Conservation (phyloP, 257 asterid species). For the Asclepias syriaca region DNA sequence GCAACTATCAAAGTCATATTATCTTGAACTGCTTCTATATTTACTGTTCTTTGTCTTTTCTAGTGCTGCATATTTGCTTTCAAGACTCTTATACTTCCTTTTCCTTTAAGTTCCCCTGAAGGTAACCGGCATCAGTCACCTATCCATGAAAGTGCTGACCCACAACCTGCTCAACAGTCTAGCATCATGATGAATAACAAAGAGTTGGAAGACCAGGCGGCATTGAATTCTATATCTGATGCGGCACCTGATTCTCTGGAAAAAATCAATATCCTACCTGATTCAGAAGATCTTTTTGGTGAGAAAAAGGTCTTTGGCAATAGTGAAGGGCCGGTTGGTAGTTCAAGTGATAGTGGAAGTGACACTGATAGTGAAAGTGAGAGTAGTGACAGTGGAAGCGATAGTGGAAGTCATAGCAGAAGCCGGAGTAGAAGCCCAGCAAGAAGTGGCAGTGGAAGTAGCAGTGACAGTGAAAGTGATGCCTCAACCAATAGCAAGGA, state of each 20-base stretch:
- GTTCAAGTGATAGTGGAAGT: conserved; percentile 68
- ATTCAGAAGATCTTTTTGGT: conserved; percentile 41
- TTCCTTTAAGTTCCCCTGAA: conserved; percentile 59
- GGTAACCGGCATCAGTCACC: conserved; percentile 39
- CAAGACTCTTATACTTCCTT: conserved; percentile 5
- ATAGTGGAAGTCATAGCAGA: conserved; percentile 59
- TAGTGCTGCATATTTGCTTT: conserved; percentile 1
- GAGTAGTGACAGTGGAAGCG: conserved; percentile 63
- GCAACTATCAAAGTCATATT: not conserved
- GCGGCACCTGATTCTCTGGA: conserved; percentile 34
- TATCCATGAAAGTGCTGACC: conserved; percentile 44
- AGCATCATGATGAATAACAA: conserved; percentile 28
- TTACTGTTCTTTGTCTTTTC: not conserved
- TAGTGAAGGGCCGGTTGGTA: conserved; percentile 45
- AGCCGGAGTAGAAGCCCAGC: conserved; percentile 70
- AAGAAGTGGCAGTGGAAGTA: conserved; percentile 63
- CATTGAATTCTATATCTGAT: conserved; percentile 39
- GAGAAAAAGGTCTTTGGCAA: conserved; percentile 49
- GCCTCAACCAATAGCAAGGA: conserved; percentile 83
- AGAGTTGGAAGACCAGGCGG: conserved; percentile 47
- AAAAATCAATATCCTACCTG: conserved; percentile 36
- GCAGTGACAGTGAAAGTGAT: conserved; percentile 86
- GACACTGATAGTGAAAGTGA: conserved; percentile 65
- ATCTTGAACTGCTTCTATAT: not conserved
- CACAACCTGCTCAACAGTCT: conserved; percentile 40